Base-by-base conservation (phyloP, 1,284 basidiomycete genomes). In the Takashimella koratensis region DNA sequence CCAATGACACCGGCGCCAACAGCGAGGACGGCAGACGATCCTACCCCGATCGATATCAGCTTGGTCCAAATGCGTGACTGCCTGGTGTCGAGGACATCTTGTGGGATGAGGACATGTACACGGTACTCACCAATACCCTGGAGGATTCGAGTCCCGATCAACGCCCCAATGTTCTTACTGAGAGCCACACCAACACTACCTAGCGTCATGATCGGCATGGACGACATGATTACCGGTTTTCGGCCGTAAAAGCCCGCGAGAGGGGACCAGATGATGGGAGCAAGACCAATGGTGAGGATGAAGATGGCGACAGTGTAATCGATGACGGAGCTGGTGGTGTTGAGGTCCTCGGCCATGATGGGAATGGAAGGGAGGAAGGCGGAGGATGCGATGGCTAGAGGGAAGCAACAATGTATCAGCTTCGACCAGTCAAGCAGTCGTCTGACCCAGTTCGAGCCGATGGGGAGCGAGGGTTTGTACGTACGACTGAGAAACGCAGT, bases 301-400 rank as follows among this genome's bases (percentile, higher is more conserved):
- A 80, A 77, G 43, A 84, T 75, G 2, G 82, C 76, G 51, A 74
- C 64, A 4, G 70, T 79, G 53, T 71, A 83, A 80, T 82, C 84
- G 57, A 88, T 79, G 23, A 84, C 69, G 3, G 79, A 62, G 1
- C 78, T 78, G 0, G 83, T 82, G 0, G 85, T 80, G 30, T 80
- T 53, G 6, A 88, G 74, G 52, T 88, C 86, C 21, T 73, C 68
- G 0, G 84, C 80, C 57, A 88, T 83, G 53, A 84, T 78, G 0
- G 85, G 84, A 45, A 88, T 86, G 0, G 82, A 81, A 0, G 86
- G 87, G 2, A 86, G 78, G 70, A 88, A 87, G 2, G 83, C 81
- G 4, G 83, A 82, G 2, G 83, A 80, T 0, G 86, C 81, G 65
- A 88, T 83, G 24, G 86, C 86, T 88, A 62, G 5, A 19, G 23